Evolutionary conservation across 495 filamentous ascomycete genomes (phyloP).

Genomic region (Aspergillus bertholletiae): DNA sequence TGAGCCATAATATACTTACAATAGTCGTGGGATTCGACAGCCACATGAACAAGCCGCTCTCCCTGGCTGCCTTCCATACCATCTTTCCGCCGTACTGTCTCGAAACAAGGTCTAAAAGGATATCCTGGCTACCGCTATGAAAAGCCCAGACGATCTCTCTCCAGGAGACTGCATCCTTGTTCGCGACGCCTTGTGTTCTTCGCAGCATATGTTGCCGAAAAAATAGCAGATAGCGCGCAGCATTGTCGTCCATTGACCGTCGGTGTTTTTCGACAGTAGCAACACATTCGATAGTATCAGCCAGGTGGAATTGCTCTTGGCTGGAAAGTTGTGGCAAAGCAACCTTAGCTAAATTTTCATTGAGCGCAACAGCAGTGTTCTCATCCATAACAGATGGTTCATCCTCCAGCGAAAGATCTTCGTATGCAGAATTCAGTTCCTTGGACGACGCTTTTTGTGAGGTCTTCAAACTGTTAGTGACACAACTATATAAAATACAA

Average conservation of each 20-base stretch:
- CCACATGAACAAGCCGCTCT: slow-evolving; percentile 96
- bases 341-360: slow-evolving; percentile 70
- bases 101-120: slow-evolving; percentile 83
- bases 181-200: slow-evolving; percentile 54
- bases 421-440: slow-evolving; percentile 51
- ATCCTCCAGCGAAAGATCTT: slow-evolving; percentile 55
- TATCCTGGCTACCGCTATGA: slow-evolving; percentile 89
- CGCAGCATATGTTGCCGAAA: slow-evolving; percentile 81
- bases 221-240: slow-evolving; percentile 84
- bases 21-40: slow-evolving; percentile 71
- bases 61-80: slow-evolving; percentile 79
- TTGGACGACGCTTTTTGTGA: slow-evolving; percentile 41
- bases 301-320: slow-evolving; percentile 84
- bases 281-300: slow-evolving; percentile 83
- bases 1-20: slow-evolving; percentile 47
- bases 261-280: slow-evolving; percentile 85
- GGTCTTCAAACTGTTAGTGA: slow-evolving; percentile 31
- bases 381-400: slow-evolving; percentile 66
- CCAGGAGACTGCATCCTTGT: slow-evolving; percentile 75
- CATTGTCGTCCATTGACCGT: slow-evolving; percentile 89
- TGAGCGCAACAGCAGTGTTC: slow-evolving; percentile 64
- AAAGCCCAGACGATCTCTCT: slow-evolving; percentile 94
- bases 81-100: slow-evolving; percentile 72
- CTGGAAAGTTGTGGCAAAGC: slow-evolving; percentile 80
- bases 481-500: not conserved